phyloP scores from a whole-genome alignment of 1,284 basidiomycete species.

The Laetiporus sulphureus region DNA sequence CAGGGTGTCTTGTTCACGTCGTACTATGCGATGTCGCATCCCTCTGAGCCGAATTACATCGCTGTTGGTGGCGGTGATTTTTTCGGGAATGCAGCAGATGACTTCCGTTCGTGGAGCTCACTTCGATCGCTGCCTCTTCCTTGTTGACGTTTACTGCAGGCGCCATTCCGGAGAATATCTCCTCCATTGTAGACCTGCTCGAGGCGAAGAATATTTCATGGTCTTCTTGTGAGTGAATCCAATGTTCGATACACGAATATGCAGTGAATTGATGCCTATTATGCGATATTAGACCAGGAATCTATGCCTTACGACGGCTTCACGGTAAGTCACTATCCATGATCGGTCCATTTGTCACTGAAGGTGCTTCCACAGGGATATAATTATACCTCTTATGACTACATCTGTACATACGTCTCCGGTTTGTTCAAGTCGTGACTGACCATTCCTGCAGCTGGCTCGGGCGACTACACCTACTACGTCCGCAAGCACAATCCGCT shows the following conservation, averaged over 20 bases:
- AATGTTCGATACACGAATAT: neutral
- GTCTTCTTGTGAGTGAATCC: constrained; percentile 29
- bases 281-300: constrained; percentile 36
- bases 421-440: neutral
- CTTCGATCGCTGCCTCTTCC: neutral
- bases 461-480: constrained; percentile 40
- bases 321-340: constrained; percentile 7
- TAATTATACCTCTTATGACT: constrained; percentile 40
- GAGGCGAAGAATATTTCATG: constrained; percentile 53
- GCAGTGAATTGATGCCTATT: neutral
- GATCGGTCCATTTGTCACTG: neutral
- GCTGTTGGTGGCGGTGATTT: constrained; percentile 48
- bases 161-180: constrained; percentile 34
- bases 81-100: constrained; percentile 48
- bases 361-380: constrained; percentile 12
- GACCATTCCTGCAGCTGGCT: constrained; percentile 11
- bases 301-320: constrained; percentile 54
- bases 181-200: constrained; percentile 58
- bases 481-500: constrained; percentile 58
- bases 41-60: constrained; percentile 60
- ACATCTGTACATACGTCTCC: constrained; percentile 30
- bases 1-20: constrained; percentile 46
- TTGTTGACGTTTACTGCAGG: constrained; percentile 3
- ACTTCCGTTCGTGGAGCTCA: constrained; percentile 24
- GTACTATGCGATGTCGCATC: constrained; percentile 55